Evolutionary conservation across 176 grass and related monocot genomes (phyloP).

Genomic region (Musa schizocarpa): DNA sequence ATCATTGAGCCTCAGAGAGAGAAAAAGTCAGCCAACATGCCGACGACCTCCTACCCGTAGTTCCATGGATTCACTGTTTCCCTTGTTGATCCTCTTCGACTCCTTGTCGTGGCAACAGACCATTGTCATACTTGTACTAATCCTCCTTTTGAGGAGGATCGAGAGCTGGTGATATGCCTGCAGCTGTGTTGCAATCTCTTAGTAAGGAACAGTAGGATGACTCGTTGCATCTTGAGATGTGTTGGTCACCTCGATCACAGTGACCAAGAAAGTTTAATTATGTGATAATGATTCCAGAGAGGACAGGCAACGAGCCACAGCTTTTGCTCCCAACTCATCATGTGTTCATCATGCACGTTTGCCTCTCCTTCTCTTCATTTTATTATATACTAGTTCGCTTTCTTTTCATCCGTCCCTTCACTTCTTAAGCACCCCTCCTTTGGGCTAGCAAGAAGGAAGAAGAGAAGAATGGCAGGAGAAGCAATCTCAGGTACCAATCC

Average conservation of each 20-base stretch:
- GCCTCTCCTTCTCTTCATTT: neutral
- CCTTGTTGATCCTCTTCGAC: neutral
- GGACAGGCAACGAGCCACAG: neutral
- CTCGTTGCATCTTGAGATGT: neutral
- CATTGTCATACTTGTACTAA: neutral
- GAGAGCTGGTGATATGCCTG: no score
- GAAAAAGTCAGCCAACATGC: neutral
- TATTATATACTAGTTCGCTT: neutral
- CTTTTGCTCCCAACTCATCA: constrained; percentile 15
- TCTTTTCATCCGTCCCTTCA: no score
- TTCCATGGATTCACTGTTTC: constrained; percentile 7
- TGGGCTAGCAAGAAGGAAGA: neutral
- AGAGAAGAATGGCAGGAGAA: constrained; percentile 7
- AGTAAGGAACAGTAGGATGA: no score
- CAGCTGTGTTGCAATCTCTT: no score
- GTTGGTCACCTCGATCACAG: neutral
- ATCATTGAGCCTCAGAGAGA: neutral
- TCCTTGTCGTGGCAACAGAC: no score
- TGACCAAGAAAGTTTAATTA: neutral
- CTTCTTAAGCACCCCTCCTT: neutral
- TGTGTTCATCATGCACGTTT: constrained; percentile 17
- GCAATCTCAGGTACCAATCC: neutral
- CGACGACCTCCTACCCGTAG: neutral
- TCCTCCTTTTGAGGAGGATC: neutral
- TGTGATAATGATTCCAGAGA: constrained; percentile 10